phyloP scores from a whole-genome alignment of 805 yeast species.

The Wickerhamiella parazyma region DNA sequence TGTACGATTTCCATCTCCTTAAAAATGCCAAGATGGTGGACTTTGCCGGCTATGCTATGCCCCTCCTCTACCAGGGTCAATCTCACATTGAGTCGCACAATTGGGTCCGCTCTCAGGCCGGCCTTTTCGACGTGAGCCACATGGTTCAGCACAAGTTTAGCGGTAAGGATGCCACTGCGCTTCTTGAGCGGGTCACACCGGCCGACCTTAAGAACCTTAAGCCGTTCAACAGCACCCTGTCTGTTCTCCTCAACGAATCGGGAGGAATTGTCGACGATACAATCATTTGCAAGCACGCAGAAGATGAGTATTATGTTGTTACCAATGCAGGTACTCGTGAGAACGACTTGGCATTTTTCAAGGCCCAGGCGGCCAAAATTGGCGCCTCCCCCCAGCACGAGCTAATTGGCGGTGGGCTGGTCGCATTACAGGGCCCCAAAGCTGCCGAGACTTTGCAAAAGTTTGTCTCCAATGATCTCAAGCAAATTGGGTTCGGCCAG shows the following conservation, averaged over 20 bases:
- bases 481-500: constrained; percentile 60
- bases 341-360: constrained; percentile 57
- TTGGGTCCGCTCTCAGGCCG: constrained; percentile 83
- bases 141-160: constrained; percentile 80
- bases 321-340: constrained; percentile 93
- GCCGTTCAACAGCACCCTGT: constrained; percentile 52
- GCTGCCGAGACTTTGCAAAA: constrained; percentile 56
- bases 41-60: constrained; percentile 95
- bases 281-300: constrained; percentile 70
- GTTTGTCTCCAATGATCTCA: constrained; percentile 45
- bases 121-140: constrained; percentile 92
- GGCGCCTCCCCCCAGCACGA: constrained; percentile 27
- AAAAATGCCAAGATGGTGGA: constrained; percentile 87
- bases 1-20: constrained; percentile 63
- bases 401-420: constrained; percentile 54
- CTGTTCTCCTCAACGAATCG: constrained; percentile 55
- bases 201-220: constrained; percentile 52
- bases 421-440: constrained; percentile 90
- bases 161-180: constrained; percentile 54
- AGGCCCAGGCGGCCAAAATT: constrained; percentile 33
- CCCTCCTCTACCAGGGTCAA: constrained; percentile 74
- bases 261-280: constrained; percentile 93
- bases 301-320: constrained; percentile 64
- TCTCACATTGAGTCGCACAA: constrained; percentile 84
- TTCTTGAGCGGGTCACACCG: constrained; percentile 78